Base-by-base conservation (phyloP, 768 basidiomycete genomes). In the Dendrothele bispora region DNA sequence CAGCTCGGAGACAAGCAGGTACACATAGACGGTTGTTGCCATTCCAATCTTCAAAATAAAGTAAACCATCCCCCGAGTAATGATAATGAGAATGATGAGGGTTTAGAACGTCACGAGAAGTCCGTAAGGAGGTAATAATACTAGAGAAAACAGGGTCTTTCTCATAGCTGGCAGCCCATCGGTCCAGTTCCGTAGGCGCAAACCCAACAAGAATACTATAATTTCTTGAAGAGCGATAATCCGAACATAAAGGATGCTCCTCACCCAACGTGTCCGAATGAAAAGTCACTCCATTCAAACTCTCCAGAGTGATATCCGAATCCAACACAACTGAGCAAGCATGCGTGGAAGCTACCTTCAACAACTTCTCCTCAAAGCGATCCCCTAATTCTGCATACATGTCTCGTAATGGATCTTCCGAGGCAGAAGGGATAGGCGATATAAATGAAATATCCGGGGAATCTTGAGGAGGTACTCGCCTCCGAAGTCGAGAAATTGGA, bases 21-120 rank as follows among this genome's bases (percentile, higher is more conserved):
- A 70, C 61, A 42, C 64, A 68, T 1, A 70, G 36, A 2, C 60
- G 25, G n/a, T 45, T 47, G 24, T 42, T 42, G 20, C 41, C 41
- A 27, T 42, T 20, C 41, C 41, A 42, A 27, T 42, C 41, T 27
- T 42, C 41, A 42, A 42, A 42, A 24, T 42, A 42, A 7, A 42
- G 41, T 42, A 42, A 18, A 11, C 41, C 41, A 22, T 42, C 41
- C 20, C 26, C 25, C 7, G 20, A 22, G 15, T 22, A 42, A 27
- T 22, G 25, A 18, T 42, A 42, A 7, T 42, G 41, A 22, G 18
- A 24, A 12, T 20, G 11, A 7, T 7, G 25, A 7, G 41, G 11
- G 18, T 42, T 21, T 14, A 12, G 7, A 12, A 21, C 11, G 25
- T 27, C 12, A 20, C 14, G 11, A n/a, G 7, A 11, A 12, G 11